These are phyloP conservation scores for Austroboletus festivus DNA, from an alignment of 768 basidiomycete genomes.

Conservation along the genomic window DNA sequence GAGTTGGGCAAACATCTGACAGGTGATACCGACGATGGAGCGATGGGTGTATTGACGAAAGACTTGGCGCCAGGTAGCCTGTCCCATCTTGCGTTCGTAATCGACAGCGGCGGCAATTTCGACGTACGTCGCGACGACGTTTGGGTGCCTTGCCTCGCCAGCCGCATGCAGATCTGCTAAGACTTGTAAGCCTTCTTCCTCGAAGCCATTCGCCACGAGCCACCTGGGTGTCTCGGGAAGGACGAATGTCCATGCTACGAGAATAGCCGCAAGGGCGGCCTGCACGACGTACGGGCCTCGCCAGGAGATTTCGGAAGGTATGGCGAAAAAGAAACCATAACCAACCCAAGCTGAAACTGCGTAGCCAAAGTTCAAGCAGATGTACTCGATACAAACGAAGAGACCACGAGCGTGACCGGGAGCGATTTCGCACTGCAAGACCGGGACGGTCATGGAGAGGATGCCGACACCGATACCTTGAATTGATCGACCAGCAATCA, in stretches of 20 bases:
- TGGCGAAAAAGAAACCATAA: constrained; percentile 47
- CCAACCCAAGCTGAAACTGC: constrained; percentile 49
- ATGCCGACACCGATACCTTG: constrained; percentile 50
- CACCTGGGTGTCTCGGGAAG: constrained; percentile 54
- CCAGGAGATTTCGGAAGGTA: constrained; percentile 49
- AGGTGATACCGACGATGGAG: constrained; percentile 48
- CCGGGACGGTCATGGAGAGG: constrained; percentile 49
- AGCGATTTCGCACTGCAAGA: constrained; percentile 49
- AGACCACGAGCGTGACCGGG: constrained; percentile 48
- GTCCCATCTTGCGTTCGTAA: constrained; percentile 38
- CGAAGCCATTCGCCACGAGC: constrained; percentile 52
- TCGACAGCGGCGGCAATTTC: constrained; percentile 41
- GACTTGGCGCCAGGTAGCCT: constrained; percentile 47
- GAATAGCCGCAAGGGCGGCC: constrained; percentile 45
- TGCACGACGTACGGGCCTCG: constrained; percentile 55
- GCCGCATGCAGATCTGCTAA: constrained; percentile 57
- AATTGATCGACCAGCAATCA: constrained; percentile 43
- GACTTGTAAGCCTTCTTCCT: constrained; percentile 45
- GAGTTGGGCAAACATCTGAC: constrained; percentile 54
- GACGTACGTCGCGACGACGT: constrained; percentile 42
- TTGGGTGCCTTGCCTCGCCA: constrained; percentile 43
- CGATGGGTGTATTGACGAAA: constrained; percentile 50
- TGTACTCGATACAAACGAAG: constrained; percentile 52
- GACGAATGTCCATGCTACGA: constrained; percentile 45
- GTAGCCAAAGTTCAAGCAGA: constrained; percentile 51